Conservation (phyloP, 257 asterid genomes). For the Fraxinus cuspidata region DNA sequence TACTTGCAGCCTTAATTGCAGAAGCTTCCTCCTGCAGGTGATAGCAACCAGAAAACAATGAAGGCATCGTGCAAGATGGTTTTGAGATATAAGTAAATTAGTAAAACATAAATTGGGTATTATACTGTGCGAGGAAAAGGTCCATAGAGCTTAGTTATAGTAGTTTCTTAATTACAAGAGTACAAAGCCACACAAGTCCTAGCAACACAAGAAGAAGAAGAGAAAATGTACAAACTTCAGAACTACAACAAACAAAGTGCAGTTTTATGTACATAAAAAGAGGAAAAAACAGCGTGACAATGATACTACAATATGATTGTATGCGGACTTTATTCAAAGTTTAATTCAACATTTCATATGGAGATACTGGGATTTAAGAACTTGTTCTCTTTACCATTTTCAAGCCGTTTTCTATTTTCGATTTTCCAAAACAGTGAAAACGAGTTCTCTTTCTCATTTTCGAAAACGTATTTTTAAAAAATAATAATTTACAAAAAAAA, state of each 20-base stretch:
- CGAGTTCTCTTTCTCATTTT: too few relatives aligned
- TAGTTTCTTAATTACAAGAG: not conserved
- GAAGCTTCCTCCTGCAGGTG: slow-evolving; percentile 71
- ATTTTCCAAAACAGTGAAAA: too few relatives aligned
- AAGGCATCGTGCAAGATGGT: not conserved
- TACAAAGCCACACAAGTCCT: not conserved
- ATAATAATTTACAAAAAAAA: too few relatives aligned
- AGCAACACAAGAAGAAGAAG: not conserved
- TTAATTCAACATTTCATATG: not conserved
- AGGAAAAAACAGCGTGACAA: not conserved
- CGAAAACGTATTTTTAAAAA: too few relatives aligned
- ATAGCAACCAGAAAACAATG: not conserved
- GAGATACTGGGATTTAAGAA: not conserved
- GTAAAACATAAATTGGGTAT: not conserved
- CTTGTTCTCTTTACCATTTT: too few relatives aligned
- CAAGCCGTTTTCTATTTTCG: too few relatives aligned
- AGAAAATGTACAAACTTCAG: not conserved
- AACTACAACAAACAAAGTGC: not conserved
- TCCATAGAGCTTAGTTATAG: not conserved
- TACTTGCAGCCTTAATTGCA: slow-evolving; percentile 61
- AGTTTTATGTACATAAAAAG: not conserved
- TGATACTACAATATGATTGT: not conserved
- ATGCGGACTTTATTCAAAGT: not conserved
- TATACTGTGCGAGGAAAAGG: not conserved
- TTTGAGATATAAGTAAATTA: too few relatives aligned